A percentile compares a stretch with the other conserved stretches of the same genome.
These are phyloP conservation scores for Cladosporium colombiae DNA, from an alignment of 2,329 filamentous ascomycete genomes.

Conservation along the genomic window DNA sequence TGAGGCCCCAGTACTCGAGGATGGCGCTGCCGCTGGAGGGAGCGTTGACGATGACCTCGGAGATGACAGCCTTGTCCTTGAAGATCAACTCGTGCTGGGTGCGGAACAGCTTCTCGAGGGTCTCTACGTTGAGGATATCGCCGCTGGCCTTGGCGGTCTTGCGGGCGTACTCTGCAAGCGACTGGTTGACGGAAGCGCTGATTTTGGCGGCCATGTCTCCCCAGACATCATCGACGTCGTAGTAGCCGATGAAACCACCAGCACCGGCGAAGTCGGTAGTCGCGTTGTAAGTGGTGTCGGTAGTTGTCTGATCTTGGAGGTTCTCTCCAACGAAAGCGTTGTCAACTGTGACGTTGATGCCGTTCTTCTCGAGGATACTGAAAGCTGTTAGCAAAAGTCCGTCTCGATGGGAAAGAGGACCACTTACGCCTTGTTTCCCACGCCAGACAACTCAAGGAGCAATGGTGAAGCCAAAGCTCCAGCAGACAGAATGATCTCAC, in stretches of 20 bases:
- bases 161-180: background rate
- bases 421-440: slow-evolving; percentile 47
- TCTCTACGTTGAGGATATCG: background rate
- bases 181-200: slow-evolving; percentile 24
- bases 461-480: slow-evolving; percentile 60
- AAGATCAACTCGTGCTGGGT: slow-evolving; percentile 8
- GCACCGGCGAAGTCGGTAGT: background rate
- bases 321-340: slow-evolving; percentile 56
- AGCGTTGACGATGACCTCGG: slow-evolving; percentile 56
- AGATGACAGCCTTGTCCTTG: slow-evolving; percentile 50
- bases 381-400: slow-evolving; percentile 34
- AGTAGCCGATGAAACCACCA: slow-evolving; percentile 9
- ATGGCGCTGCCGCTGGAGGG: slow-evolving; percentile 30
- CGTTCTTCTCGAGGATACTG: slow-evolving; percentile 44
- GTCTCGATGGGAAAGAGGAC: background rate
- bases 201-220: slow-evolving; percentile 15
- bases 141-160: slow-evolving; percentile 2
- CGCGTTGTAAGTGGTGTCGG: slow-evolving; percentile 2
- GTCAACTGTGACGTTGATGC: slow-evolving; percentile 50
- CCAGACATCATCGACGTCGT: slow-evolving; percentile 13
- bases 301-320: slow-evolving; percentile 42
- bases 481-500: slow-evolving; percentile 52
- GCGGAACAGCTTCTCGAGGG: slow-evolving; percentile 3
- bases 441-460: slow-evolving; percentile 62
- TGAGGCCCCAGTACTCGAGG: slow-evolving; percentile 8